Evolutionary conservation across 768 basidiomycete genomes (phyloP).

Genomic region (Lanmaoa pseudosensibilis): DNA sequence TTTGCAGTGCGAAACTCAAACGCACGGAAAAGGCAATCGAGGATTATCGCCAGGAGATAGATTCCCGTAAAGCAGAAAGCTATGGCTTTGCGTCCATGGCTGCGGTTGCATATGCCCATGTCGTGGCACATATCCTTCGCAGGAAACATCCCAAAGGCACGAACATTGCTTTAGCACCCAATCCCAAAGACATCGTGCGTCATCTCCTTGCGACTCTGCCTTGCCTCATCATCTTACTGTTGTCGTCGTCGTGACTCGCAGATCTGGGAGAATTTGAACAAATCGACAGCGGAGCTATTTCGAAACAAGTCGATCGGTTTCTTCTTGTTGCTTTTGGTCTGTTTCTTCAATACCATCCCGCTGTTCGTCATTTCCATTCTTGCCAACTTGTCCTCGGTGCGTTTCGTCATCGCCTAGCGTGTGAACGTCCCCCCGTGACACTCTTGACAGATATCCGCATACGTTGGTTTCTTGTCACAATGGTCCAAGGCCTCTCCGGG

Average conservation of each 20-base stretch:
- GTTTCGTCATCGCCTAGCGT: constrained; percentile 24
- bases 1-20: constrained; percentile 41
- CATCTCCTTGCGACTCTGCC: background rate
- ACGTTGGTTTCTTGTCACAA: constrained; percentile 68
- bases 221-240: background rate
- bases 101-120: constrained; percentile 83
- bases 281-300: constrained; percentile 61
- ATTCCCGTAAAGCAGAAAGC: constrained; percentile 76
- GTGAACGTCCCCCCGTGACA: background rate
- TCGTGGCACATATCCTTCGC: constrained; percentile 70
- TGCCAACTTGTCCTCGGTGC: constrained; percentile 83
- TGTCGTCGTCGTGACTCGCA: constrained; percentile 24
- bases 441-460: constrained; percentile 41
- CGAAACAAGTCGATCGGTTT: constrained; percentile 77
- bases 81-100: constrained; percentile 94
- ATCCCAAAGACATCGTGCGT: constrained; percentile 84
- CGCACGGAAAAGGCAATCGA: constrained; percentile 76
- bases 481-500: constrained; percentile 66
- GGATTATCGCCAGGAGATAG: constrained; percentile 69
- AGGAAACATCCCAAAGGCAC: constrained; percentile 75
- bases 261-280: constrained; percentile 92
- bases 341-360: constrained; percentile 94
- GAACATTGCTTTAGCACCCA: constrained; percentile 72
- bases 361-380: constrained; percentile 86
- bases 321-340: constrained; percentile 70